Evolutionary conservation across 192 early-diverging fungal genomes (phyloP).

Genomic region (Coemansia reversa): DNA sequence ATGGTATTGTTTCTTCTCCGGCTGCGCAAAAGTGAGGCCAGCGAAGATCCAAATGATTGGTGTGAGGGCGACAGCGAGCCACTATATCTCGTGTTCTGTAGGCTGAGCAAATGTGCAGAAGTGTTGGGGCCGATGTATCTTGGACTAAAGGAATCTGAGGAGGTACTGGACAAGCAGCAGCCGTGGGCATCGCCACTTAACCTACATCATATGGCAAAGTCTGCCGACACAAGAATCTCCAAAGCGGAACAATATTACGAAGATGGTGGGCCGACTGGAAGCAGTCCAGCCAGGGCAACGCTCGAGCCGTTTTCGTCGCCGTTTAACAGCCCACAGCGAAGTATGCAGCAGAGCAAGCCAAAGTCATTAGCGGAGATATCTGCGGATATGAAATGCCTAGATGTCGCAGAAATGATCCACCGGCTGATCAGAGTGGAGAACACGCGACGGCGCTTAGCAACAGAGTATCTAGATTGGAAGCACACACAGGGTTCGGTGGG

Average conservation of each 20-base stretch:
- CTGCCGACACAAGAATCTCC: not conserved
- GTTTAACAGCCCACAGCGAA: slow-evolving; percentile 13
- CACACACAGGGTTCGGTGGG: slow-evolving; percentile 28
- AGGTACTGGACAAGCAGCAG: slow-evolving; percentile 10
- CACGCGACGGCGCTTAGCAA: slow-evolving; percentile 26
- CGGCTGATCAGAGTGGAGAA: slow-evolving; percentile 37
- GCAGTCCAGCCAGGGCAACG: not conserved
- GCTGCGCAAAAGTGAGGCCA: slow-evolving; percentile 12
- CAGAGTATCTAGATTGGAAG: slow-evolving; percentile 18
- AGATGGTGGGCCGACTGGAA: not conserved
- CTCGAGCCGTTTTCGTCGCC: slow-evolving; percentile 16
- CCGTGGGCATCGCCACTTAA: slow-evolving; percentile 44
- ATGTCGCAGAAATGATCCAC: slow-evolving; percentile 23
- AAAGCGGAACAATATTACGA: not conserved
- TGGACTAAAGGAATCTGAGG: slow-evolving; percentile 23
- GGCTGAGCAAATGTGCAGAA: slow-evolving; percentile 13
- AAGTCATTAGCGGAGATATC: not conserved
- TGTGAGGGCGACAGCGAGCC: slow-evolving; percentile 8
- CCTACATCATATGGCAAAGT: slow-evolving; percentile 20
- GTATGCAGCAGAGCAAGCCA: not conserved
- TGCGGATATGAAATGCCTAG: slow-evolving; percentile 3
- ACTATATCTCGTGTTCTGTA: slow-evolving; percentile 23
- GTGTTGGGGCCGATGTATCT: slow-evolving; percentile 27
- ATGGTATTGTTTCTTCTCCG: slow-evolving; percentile 24
- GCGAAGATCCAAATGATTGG: not conserved